A percentile compares a stretch with the other conserved stretches of the same genome.
phyloP scores from a whole-genome alignment of 495 filamentous ascomycete genomes.

The Amphirosellinia nigrospora region DNA sequence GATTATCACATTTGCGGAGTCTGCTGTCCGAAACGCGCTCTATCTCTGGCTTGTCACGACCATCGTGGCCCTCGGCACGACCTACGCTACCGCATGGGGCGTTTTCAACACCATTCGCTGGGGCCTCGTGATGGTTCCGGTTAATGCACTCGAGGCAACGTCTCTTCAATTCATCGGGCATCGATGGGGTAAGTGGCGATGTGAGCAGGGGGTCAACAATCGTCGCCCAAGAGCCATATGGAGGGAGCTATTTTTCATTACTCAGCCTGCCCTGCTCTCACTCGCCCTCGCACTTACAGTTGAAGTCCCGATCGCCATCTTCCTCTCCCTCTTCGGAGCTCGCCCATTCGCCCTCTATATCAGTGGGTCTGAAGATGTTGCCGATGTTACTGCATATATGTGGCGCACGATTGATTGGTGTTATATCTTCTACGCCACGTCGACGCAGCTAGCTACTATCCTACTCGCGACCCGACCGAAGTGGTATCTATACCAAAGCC shows the following conservation, averaged over 20 bases:
- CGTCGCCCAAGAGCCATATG: constrained; percentile 49
- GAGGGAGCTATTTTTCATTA: constrained; percentile 47
- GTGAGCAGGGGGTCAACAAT: constrained; percentile 41
- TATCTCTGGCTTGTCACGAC: constrained; percentile 75
- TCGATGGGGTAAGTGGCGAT: constrained; percentile 67
- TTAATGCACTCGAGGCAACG: constrained; percentile 69
- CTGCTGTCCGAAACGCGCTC: constrained; percentile 68
- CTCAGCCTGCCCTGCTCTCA: constrained; percentile 62
- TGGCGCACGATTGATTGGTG: constrained; percentile 77
- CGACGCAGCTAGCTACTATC: constrained; percentile 68
- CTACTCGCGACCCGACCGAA: constrained; percentile 68
- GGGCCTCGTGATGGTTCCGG: constrained; percentile 79
- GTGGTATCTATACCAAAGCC: constrained; percentile 72
- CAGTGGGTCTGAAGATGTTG: constrained; percentile 59
- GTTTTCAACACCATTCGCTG: constrained; percentile 81
- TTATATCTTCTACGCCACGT: constrained; percentile 75
- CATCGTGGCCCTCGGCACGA: constrained; percentile 65
- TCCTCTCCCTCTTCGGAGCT: constrained; percentile 64
- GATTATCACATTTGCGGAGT: constrained; percentile 65
- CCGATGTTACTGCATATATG: constrained; percentile 69
- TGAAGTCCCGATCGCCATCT: constrained; percentile 68
- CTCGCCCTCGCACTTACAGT: constrained; percentile 56
- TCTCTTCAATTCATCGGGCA: constrained; percentile 72
- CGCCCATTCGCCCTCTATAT: constrained; percentile 66
- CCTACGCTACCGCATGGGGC: constrained; percentile 77